Evolutionary conservation across 805 yeast species (phyloP).

Genomic region (Ogataea trehaloabstinens): DNA sequence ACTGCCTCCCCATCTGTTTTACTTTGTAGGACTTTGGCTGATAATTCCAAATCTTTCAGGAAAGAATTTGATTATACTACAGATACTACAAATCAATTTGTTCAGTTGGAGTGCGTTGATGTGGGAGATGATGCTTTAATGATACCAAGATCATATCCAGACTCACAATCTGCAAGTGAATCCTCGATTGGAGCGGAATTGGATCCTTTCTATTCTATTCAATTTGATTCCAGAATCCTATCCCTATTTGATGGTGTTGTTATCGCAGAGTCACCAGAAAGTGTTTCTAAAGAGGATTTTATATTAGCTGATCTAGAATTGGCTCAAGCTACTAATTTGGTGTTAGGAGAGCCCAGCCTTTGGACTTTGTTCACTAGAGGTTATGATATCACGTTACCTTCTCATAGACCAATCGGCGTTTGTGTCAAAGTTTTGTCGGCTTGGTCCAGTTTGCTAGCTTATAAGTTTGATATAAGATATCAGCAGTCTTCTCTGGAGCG

Average conservation of each 20-base stretch:
- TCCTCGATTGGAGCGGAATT: constrained; percentile 55
- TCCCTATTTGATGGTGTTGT: constrained; percentile 49
- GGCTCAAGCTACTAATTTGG: constrained; percentile 21
- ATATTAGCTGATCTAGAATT: constrained; percentile 37
- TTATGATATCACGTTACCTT: constrained; percentile 41
- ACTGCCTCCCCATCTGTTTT: constrained; percentile 27
- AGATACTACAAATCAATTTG: constrained; percentile 34
- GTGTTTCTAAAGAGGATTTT: constrained; percentile 28
- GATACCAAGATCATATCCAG: constrained; percentile 51
- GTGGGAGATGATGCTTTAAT: constrained; percentile 33
- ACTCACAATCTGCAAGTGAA: constrained; percentile 39
- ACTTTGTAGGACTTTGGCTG: constrained; percentile 27
- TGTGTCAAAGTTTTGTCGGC: constrained; percentile 53
- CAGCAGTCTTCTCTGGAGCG: constrained; percentile 25
- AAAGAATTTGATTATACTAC: constrained; percentile 38
- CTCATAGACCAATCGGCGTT: constrained; percentile 41
- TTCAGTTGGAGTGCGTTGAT: constrained; percentile 47
- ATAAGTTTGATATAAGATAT: constrained; percentile 34
- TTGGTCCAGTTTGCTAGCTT: constrained; percentile 62
- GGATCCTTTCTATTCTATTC: constrained; percentile 49
- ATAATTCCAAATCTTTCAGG: constrained; percentile 16
- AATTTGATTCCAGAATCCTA: constrained; percentile 38
- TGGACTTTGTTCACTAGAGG: constrained; percentile 39
- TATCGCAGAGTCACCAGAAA: constrained; percentile 36
- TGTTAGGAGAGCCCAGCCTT: constrained; percentile 32